Evolutionary conservation across 2,329 filamentous ascomycete species (phyloP), one percentile per base, ranked within the genome.

Genomic region (Zymoseptoria brevis): DNA sequence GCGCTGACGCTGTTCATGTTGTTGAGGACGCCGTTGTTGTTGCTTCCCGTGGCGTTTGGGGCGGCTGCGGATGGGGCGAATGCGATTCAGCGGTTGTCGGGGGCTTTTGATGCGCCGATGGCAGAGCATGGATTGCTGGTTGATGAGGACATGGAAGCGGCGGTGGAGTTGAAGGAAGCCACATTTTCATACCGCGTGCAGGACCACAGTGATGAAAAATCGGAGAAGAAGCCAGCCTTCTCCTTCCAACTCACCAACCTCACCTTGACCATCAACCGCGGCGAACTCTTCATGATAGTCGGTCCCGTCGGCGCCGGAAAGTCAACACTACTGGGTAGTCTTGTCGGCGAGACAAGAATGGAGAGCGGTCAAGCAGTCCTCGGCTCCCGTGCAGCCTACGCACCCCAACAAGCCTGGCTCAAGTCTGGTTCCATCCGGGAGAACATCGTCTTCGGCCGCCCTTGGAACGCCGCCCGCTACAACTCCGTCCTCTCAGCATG

Each of bases 351-450:
- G 48, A 53, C 26, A 16, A 29, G 22, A 2, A 16, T 58, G 4
- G 56, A 57, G 19, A 19, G 35, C 22, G 56, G 56, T 13, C 26
- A 51, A 16, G 56, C 50, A 48, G 50, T 57, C 13, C 50, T 57
- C 13, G 50, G 50, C 8, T 57, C 56, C 22, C 50, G 54, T n/a
- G 19, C 41, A 19, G 56, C 59, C 7, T 58, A 58, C 50, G 56
- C 50, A 8, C 54, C 58, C 8, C 92, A 96, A 71, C 94, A 93
- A 69, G 88, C 92, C 0, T 96, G 92, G 92, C 94, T 96, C 52
- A 90, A 96, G 70, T 96, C 96, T 68, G 81, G 89, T 0, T 88
- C 87, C 1, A 81, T 96, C 2, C 83, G 83, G 59, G 84, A 95
- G 21, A 96, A 96, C 68, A 93, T 96, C 58, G 73, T 90, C 0